Percentiles rank a stretch among this genome's conserved stretches.
These are phyloP conservation scores for Aureobasidium lini DNA, from an alignment of 2,329 filamentous ascomycete genomes.

Conservation along the genomic window DNA sequence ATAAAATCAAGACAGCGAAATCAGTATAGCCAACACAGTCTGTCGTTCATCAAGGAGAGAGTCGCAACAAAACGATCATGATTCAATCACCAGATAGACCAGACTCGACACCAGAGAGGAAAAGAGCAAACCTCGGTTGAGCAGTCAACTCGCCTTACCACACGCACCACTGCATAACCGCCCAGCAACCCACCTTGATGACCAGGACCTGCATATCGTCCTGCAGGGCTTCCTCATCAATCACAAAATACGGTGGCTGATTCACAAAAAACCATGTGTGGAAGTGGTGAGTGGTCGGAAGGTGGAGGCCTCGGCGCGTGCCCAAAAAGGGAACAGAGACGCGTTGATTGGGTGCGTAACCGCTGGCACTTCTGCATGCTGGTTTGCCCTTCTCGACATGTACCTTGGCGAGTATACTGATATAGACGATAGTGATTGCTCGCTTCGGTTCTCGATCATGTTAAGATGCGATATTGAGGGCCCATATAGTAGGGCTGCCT, in stretches of 20 bases:
- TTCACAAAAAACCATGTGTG: neutral
- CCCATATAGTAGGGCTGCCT: neutral
- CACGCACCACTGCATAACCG: neutral
- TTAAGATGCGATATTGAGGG: neutral
- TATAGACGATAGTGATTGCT: neutral
- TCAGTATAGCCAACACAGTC: neutral
- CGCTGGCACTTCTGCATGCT: constrained; percentile 12
- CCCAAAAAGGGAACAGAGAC: neutral
- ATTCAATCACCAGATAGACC: neutral
- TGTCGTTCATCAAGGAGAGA: neutral
- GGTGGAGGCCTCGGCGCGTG: neutral
- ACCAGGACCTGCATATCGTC: neutral
- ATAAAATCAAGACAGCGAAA: neutral
- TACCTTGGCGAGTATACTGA: neutral
- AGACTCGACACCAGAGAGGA: neutral
- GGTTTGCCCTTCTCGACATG: neutral
- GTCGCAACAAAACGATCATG: neutral
- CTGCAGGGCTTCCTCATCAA: neutral
- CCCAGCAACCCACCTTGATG: constrained; percentile 4
- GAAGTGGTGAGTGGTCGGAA: neutral
- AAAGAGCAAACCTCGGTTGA: neutral
- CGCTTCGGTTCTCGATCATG: neutral
- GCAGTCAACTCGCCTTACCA: neutral
- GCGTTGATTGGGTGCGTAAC: constrained; percentile 12
- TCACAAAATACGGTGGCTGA: constrained; percentile 7